These are phyloP conservation scores for Saitozyma podzolica DNA, from an alignment of 768 basidiomycete genomes.

Conservation along the genomic window DNA sequence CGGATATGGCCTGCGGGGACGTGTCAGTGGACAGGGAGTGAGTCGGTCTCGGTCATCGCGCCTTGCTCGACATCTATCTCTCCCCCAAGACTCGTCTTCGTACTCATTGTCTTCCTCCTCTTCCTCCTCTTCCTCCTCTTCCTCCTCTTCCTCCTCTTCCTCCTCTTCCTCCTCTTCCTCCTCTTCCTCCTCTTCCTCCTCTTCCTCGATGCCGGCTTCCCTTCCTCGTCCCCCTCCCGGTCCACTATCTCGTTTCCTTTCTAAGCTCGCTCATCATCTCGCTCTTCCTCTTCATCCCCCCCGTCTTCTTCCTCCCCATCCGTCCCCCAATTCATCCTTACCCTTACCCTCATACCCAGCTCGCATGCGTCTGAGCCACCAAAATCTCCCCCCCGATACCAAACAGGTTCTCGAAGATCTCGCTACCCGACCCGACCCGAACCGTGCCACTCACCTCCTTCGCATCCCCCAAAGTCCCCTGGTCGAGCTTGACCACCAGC, in stretches of 20 bases:
- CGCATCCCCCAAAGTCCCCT: slow-evolving; percentile 4
- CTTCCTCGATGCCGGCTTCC: slow-evolving; percentile 18
- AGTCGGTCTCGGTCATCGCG: too few species aligned
- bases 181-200: slow-evolving; percentile 19
- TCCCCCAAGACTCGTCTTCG: slow-evolving; percentile 9
- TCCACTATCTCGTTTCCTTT: too few species aligned
- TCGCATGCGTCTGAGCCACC: too few species aligned
- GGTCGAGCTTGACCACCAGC: slow-evolving; percentile 22
- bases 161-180: slow-evolving; percentile 15
- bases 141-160: slow-evolving; percentile 19
- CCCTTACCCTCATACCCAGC: too few species aligned
- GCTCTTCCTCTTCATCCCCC: too few species aligned
- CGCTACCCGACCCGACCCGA: background rate
- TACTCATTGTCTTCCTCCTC: too few species aligned
- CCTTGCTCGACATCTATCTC: background rate
- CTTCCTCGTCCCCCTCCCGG: too few species aligned
- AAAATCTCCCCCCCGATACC: too few species aligned
- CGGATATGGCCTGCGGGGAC: slow-evolving; percentile 8
- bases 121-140: slow-evolving; percentile 4
- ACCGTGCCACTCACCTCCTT: slow-evolving; percentile 1
- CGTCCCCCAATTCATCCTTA: too few species aligned
- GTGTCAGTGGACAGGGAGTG: background rate
- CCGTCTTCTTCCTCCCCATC: too few species aligned
- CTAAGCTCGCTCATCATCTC: too few species aligned
- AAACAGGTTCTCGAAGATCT: too few species aligned